Percentiles rank a stretch among this genome's conserved stretches.
Conservation (phyloP, 176 grass and related monocot genomes). For the Aegilops speltoides region DNA sequence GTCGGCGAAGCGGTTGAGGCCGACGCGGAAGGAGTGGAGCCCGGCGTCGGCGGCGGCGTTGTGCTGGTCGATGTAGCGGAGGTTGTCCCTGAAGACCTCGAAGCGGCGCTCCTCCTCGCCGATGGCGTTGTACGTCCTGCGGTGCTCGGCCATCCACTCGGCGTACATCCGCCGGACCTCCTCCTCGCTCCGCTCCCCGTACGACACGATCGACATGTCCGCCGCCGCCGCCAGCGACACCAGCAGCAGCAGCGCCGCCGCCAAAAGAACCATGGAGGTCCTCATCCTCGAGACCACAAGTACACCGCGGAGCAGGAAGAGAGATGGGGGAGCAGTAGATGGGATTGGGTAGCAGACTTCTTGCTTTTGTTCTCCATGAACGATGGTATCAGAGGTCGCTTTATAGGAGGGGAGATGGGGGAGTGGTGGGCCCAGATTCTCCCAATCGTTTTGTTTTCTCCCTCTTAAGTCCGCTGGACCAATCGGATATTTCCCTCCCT, state of each 20-base stretch:
- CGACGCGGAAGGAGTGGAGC: conserved; percentile 74
- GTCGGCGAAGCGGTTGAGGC: conserved; percentile 87
- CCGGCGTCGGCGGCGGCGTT: conserved; percentile 77
- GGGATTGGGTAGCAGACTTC: background rate
- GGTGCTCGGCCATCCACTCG: conserved; percentile 56
- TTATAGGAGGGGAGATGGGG: conserved; percentile 46
- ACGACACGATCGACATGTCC: conserved; percentile 68
- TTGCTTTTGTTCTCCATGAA: conserved; percentile 22
- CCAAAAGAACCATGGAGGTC: conserved; percentile 4
- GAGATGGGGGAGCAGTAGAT: background rate
- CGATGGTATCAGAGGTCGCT: conserved; percentile 28
- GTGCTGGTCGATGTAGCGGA: conserved; percentile 68
- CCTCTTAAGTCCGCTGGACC: background rate
- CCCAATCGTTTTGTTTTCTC: background rate
- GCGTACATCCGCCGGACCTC: conserved; percentile 62
- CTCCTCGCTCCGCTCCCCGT: conserved; percentile 75
- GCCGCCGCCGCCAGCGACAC: conserved; percentile 26
- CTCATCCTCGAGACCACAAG: conserved; percentile 23
- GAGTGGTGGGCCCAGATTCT: conserved; percentile 46
- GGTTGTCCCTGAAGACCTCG: conserved; percentile 74
- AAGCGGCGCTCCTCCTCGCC: conserved; percentile 59
- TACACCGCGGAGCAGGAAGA: background rate
- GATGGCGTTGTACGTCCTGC: conserved; percentile 50
- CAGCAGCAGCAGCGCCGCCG: conserved; percentile 30
- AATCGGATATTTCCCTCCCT: conserved; percentile 8